These are phyloP conservation scores for Colletotrichum trifolii DNA, from an alignment of 2,329 filamentous ascomycete genomes.

Conservation along the genomic window DNA sequence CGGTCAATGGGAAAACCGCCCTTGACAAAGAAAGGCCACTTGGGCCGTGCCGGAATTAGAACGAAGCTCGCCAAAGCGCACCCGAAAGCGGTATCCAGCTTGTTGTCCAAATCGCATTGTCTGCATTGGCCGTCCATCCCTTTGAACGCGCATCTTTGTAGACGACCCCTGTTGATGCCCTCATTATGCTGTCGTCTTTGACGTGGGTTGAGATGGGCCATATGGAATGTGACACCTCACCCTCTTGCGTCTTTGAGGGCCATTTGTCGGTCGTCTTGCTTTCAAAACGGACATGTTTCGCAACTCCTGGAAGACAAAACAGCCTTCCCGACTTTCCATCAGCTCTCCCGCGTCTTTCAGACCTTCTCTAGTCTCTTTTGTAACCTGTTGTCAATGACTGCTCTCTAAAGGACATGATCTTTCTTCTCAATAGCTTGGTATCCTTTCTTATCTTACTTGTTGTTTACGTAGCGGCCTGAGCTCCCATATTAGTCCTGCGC, in stretches of 20 bases:
- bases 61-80: background rate
- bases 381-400: background rate
- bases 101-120: constrained; percentile 21
- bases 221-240: background rate
- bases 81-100: constrained; percentile 20
- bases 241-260: background rate
- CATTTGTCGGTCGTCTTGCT: background rate
- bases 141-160: constrained; percentile 23
- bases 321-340: constrained; percentile 13
- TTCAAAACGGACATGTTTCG: constrained; percentile 31
- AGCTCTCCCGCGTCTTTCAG: background rate
- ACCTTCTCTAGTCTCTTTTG: background rate
- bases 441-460: constrained; percentile 1
- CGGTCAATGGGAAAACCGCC: constrained; percentile 7
- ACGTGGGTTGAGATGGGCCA: background rate
- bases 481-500: background rate
- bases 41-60: constrained; percentile 13
- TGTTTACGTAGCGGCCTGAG: background rate
- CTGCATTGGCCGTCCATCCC: constrained; percentile 16
- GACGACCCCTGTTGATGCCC: background rate
- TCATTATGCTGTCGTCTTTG: background rate
- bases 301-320: background rate
- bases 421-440: constrained; percentile 3
- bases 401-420: constrained; percentile 6
- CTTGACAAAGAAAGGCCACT: background rate